Evolutionary conservation across 2,329 filamentous ascomycete genomes (phyloP).

Genomic region (Microdochium paspali): DNA sequence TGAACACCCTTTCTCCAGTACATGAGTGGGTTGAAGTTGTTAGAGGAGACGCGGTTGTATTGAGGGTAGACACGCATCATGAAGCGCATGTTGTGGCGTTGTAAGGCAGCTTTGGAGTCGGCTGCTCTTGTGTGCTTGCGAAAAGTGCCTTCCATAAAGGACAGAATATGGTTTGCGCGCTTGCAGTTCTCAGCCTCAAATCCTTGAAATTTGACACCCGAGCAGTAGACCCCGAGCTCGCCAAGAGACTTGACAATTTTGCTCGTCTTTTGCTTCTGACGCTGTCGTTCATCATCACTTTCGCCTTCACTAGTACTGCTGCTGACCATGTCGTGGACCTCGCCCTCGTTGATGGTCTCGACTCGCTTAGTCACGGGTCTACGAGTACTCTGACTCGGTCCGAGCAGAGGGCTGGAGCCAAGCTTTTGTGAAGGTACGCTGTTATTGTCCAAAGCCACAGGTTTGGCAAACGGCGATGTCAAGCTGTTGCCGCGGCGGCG

Average conservation of each 20-base stretch:
- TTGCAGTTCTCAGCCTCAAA: slow-evolving; percentile 74
- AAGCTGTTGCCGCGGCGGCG: slow-evolving; percentile 59
- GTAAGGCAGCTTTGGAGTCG: slow-evolving; percentile 67
- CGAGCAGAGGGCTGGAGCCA: slow-evolving; percentile 43
- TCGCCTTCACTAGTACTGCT: slow-evolving; percentile 76
- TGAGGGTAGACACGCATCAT: slow-evolving; percentile 93
- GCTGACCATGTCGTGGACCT: slow-evolving; percentile 44
- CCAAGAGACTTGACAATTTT: slow-evolving; percentile 81
- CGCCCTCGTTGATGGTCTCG: slow-evolving; percentile 48
- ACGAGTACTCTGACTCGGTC: slow-evolving; percentile 39
- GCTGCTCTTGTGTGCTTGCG: slow-evolving; percentile 68
- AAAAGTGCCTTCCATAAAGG: slow-evolving; percentile 85
- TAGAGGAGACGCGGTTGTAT: slow-evolving; percentile 70
- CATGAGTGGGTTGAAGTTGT: slow-evolving; percentile 87
- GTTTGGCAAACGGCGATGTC: slow-evolving; percentile 65
- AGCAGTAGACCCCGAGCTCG: slow-evolving; percentile 70
- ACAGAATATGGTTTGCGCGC: slow-evolving; percentile 89
- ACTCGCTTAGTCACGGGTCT: slow-evolving; percentile 40
- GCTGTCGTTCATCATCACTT: slow-evolving; percentile 48
- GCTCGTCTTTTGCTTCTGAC: slow-evolving; percentile 56
- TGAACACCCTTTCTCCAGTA: slow-evolving; percentile 96
- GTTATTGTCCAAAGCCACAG: slow-evolving; percentile 49
- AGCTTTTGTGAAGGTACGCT: slow-evolving; percentile 40
- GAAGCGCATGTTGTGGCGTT: slow-evolving; percentile 84
- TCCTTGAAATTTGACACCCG: slow-evolving; percentile 70